A percentile compares a stretch with the other conserved stretches of the same genome.
Evolutionary conservation across 2,329 filamentous ascomycete species (phyloP).

Genomic region (Trichoderma simmonsii): DNA sequence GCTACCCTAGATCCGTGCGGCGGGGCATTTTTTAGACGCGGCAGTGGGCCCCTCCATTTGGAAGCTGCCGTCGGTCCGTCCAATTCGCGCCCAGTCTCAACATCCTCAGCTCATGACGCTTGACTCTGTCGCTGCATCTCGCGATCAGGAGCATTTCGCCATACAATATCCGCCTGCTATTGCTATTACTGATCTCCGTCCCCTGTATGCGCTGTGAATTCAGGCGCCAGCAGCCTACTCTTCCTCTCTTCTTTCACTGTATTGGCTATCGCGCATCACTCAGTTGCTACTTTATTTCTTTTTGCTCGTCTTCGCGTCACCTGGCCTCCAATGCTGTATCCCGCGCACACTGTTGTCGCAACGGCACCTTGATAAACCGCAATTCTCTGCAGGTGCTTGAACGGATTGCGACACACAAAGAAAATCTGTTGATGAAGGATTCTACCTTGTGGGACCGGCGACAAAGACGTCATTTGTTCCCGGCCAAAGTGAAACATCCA

Average conservation of each 20-base stretch:
- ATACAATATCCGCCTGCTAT: background rate
- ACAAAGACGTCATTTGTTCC: background rate
- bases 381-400: background rate
- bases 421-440: background rate
- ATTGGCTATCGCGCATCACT: background rate
- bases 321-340: background rate
- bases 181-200: background rate
- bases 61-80: background rate
- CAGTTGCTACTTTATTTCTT: background rate
- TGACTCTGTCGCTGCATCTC: background rate
- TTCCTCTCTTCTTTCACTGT: background rate
- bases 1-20: background rate
- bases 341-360: background rate
- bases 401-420: background rate
- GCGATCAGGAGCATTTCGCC: background rate
- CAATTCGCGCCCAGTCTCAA: conserved; percentile 9
- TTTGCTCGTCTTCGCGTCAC: background rate
- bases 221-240: background rate
- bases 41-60: conserved; percentile 9
- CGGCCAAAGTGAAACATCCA: background rate
- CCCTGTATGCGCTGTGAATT: background rate
- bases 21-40: conserved; percentile 16
- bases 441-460: background rate
- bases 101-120: background rate
- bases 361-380: background rate